phyloP scores from a whole-genome alignment of 768 basidiomycete genomes.

The Psilocybe sp. region DNA sequence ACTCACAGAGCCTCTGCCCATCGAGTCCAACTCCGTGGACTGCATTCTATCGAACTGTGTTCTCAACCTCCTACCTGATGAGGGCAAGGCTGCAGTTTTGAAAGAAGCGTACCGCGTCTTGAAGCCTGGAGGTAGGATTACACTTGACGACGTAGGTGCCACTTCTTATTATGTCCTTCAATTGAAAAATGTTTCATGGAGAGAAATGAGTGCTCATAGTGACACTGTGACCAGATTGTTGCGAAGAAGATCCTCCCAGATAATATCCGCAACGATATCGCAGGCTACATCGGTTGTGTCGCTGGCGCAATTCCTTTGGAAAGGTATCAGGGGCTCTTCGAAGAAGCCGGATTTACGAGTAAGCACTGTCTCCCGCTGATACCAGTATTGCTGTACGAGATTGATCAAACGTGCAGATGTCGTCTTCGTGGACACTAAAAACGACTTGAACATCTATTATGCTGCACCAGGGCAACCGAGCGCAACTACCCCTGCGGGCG shows the following conservation, averaged over 20 bases:
- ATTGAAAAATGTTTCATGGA: background rate
- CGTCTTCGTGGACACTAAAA: slow-evolving; percentile 34
- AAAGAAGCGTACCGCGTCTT: slow-evolving; percentile 48
- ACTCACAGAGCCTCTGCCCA: slow-evolving; percentile 43
- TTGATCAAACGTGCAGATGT: slow-evolving; percentile 29
- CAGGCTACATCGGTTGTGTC: slow-evolving; percentile 42
- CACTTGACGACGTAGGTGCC: slow-evolving; percentile 46
- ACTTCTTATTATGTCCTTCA: background rate
- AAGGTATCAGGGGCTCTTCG: slow-evolving; percentile 36
- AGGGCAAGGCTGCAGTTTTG: slow-evolving; percentile 39
- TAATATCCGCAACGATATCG: slow-evolving; percentile 36
- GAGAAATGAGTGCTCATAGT: background rate
- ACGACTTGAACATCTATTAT: slow-evolving; percentile 40
- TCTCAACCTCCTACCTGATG: slow-evolving; percentile 43
- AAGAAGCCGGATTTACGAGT: slow-evolving; percentile 41
- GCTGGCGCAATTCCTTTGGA: slow-evolving; percentile 39
- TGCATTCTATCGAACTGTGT: slow-evolving; percentile 60
- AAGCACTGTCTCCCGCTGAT: background rate
- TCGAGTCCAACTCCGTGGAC: slow-evolving; percentile 45
- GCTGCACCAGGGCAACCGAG: too few relatives aligned
- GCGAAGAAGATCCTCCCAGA: slow-evolving; percentile 43
- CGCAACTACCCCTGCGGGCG: slow-evolving; percentile 2
- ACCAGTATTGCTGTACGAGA: background rate
- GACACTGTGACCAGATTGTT: slow-evolving; percentile 33
- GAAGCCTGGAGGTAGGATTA: slow-evolving; percentile 55